These are phyloP conservation scores for Lithospermum erythrorhizon DNA, from an alignment of 257 asterid genomes.

Conservation along the genomic window DNA sequence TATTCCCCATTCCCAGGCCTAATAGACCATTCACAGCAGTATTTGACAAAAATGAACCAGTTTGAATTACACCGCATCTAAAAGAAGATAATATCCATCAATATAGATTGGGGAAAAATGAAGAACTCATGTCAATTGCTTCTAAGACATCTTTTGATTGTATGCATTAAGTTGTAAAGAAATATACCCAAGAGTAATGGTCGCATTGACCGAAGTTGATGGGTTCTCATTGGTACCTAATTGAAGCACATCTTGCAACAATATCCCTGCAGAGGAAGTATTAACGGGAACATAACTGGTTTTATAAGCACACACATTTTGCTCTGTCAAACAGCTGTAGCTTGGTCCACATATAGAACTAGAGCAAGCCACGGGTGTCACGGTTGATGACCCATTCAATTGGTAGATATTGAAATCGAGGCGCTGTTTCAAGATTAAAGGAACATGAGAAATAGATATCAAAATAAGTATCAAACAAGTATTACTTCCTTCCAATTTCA, in stretches of 20 bases:
- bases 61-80: constrained; percentile 89
- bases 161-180: not conserved
- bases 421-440: constrained; percentile 29
- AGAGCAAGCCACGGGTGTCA: constrained; percentile 53
- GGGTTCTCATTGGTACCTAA: constrained; percentile 41
- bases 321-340: constrained; percentile 36
- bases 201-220: constrained; percentile 34
- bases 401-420: constrained; percentile 58
- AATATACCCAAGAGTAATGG: constrained; percentile 76
- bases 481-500: not conserved
- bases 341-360: constrained; percentile 50
- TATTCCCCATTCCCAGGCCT: constrained; percentile 71
- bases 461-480: not conserved
- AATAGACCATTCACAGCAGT: constrained; percentile 92
- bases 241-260: constrained; percentile 80
- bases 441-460: not conserved
- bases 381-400: constrained; percentile 51
- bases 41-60: constrained; percentile 77
- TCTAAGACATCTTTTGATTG: not conserved
- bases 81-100: constrained; percentile 10
- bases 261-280: constrained; percentile 72
- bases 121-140: not conserved
- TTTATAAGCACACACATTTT: constrained; percentile 69
- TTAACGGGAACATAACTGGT: constrained; percentile 53
- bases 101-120: not conserved